Evolutionary conservation across 371 early-diverging fungal genomes (phyloP), one percentile per base, ranked within the genome.

Genomic region (Mortierella sp.): DNA sequence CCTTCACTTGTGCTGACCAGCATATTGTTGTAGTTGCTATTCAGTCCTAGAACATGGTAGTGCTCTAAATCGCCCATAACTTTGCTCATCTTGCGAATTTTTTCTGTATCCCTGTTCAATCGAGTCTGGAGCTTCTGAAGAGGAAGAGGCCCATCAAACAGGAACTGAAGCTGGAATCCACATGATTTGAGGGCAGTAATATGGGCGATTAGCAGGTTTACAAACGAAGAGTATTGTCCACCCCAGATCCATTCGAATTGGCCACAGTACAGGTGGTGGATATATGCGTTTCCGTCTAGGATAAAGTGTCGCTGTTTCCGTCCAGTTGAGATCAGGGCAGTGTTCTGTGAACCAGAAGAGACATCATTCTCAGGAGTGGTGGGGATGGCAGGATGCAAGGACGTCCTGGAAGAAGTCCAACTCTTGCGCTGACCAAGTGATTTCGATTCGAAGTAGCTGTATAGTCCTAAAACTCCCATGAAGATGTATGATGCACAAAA

Each of bases 231-330:
- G 70, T 87, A 87, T 47, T 87, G 86, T 0, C 88, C 87, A 55
- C 90, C 90, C 76, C 86, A 85, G 19, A 84, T 81, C 90, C 90
- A 90, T 64, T 87, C 80, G 28, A 77, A 72, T 53, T 81, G 68
- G 12, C 85, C 75, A 69, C 77, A 83, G n/a, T 87, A 89, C 43
- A 83, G 82, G 64, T 86, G 85, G 53, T 89, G 85, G 17, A 87
- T 85, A 77, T 86, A 90, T 3, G 90, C 90, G 65, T 89, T 89
- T 59, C 90, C 90, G 59, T 90, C 90, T 22, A 90, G 62, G 22
- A 90, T 81, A 66, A 89, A 87, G 23, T 71, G 74, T 2, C 80
- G 71, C 13, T 31, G 43, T 40, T n/a, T 61, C 17, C n/a, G 22
- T 42, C 22, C 23, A 31, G 57, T n/a, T 0, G 34, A 19, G 22